Evolutionary conservation across 768 basidiomycete species (phyloP).

Genomic region (Jaapia argillacea): DNA sequence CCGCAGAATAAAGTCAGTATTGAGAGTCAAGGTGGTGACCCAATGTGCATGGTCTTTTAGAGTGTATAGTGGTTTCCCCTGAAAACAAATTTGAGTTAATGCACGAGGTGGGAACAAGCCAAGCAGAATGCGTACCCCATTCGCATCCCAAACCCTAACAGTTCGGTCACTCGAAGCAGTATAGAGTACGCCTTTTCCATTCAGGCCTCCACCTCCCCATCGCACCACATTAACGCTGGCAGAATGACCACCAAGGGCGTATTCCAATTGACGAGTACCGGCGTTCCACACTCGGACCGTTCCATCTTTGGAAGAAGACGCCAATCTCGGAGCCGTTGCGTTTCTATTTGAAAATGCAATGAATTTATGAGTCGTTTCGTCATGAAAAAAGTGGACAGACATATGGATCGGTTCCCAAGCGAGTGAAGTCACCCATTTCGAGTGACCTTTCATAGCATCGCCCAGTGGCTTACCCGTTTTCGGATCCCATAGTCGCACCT

Average conservation of each 20-base stretch:
- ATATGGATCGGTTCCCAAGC: constrained; percentile 96
- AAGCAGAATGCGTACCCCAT: constrained; percentile 37
- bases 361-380: constrained; percentile 5
- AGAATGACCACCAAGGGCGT: constrained; percentile 85
- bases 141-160: constrained; percentile 91
- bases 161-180: constrained; percentile 93
- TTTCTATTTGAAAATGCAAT: constrained; percentile 40
- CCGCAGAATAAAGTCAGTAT: constrained; percentile 89
- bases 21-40: constrained; percentile 94
- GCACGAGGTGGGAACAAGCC: neutral
- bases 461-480: constrained; percentile 84
- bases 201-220: constrained; percentile 84
- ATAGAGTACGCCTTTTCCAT: constrained; percentile 67
- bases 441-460: constrained; percentile 84
- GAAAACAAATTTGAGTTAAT: constrained; percentile 4
- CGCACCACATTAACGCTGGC: constrained; percentile 92
- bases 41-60: constrained; percentile 97
- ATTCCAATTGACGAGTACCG: constrained; percentile 59
- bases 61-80: constrained; percentile 79
- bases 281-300: constrained; percentile 94
- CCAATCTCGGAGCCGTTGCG: constrained; percentile 67
- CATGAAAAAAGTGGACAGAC: constrained; percentile 30
- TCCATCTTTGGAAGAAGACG: constrained; percentile 93
- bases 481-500: constrained; percentile 89
- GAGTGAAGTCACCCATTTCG: constrained; percentile 93